Conservation (phyloP, 176 grass and related monocot species). For the Ampelocalamus luodianensis region DNA sequence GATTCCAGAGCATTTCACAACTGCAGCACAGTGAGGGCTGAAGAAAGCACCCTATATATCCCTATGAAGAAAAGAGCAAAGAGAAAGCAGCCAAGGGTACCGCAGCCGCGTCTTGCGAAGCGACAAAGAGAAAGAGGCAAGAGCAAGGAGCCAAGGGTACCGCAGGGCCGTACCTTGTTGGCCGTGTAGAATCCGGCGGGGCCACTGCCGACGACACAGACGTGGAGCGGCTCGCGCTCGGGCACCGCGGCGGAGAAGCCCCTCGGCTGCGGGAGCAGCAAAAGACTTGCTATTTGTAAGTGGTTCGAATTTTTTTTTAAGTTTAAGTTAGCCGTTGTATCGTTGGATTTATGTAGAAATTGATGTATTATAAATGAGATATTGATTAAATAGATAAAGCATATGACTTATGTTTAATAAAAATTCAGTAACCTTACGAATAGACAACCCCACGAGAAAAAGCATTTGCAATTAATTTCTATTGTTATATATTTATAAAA, state of each 20-base stretch:
- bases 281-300: too few species aligned
- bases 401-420: too few species aligned
- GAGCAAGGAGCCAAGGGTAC: neutral
- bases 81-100: too few species aligned
- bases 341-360: too few species aligned
- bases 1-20: too few species aligned
- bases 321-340: too few species aligned
- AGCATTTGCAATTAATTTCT: neutral
- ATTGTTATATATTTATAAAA: too few species aligned
- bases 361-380: too few species aligned
- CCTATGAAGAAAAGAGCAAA: neutral
- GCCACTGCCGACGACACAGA: slow-evolving; percentile 85
- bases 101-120: neutral
- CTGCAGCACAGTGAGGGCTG: neutral
- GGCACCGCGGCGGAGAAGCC: slow-evolving; percentile 44
- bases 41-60: neutral
- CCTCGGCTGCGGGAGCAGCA: slow-evolving; percentile 29
- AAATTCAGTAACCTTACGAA: too few species aligned
- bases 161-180: slow-evolving; percentile 53
- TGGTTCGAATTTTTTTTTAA: too few species aligned
- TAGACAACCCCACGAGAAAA: slow-evolving; percentile 27
- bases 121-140: neutral
- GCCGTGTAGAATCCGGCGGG: slow-evolving; percentile 96
- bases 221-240: slow-evolving; percentile 56
- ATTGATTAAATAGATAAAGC: too few species aligned